Percentiles rank a stretch among this genome's conserved stretches.
Conservation (phyloP, 2,329 filamentous ascomycete genomes). For the Alternaria brassicae region DNA sequence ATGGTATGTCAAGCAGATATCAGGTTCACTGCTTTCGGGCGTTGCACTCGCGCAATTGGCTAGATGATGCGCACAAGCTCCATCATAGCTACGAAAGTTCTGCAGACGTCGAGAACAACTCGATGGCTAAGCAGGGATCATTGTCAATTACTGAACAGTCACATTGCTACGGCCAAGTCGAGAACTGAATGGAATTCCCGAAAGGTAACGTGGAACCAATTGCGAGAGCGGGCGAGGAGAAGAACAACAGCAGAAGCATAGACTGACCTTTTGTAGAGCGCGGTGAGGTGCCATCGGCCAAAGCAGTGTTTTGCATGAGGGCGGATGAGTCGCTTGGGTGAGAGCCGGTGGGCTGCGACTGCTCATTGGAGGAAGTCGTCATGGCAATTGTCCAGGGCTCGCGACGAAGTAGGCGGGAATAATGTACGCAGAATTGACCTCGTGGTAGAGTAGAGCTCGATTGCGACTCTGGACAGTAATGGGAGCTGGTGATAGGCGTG, state of each 20-base stretch:
- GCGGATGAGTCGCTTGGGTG: conserved; percentile 30
- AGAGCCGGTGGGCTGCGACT: conserved; percentile 26
- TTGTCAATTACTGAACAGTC: not conserved
- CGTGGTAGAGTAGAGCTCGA: conserved; percentile 1
- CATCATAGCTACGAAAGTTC: not conserved
- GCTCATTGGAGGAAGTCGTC: conserved; percentile 38
- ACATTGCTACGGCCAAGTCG: not conserved
- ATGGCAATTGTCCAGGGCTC: conserved; percentile 22
- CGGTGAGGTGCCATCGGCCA: conserved; percentile 39
- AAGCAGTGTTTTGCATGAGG: conserved; percentile 20
- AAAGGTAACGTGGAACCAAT: not conserved
- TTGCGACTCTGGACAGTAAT: conserved; percentile 4
- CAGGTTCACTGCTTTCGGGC: not conserved
- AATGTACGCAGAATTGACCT: conserved; percentile 13
- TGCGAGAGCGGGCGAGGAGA: not conserved
- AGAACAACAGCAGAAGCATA: not conserved
- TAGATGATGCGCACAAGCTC: not conserved
- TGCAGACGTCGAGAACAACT: not conserved
- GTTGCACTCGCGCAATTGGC: not conserved
- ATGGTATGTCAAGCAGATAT: not conserved
- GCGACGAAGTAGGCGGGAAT: not conserved
- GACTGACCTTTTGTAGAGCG: conserved; percentile 47
- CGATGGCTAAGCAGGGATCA: not conserved
- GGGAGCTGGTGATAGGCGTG: conserved; percentile 20
- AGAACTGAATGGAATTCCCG: not conserved